phyloP scores from a whole-genome alignment of 1,139 yeast genomes.

The Saccharomyces pastorianus region DNA sequence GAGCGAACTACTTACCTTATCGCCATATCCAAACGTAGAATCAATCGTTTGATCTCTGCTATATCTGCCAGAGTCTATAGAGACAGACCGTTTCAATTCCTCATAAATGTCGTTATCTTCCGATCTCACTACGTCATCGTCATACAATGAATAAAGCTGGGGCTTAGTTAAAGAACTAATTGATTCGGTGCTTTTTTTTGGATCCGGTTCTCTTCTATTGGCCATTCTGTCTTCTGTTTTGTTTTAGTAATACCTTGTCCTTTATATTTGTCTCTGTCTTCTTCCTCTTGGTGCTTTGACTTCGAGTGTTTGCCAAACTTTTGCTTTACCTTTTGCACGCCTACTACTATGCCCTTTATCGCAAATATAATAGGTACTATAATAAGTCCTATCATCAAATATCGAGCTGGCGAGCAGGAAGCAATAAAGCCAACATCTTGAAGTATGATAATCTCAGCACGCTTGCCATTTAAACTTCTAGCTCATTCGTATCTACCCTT shows the following conservation, averaged over 20 bases:
- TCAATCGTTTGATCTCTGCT: not conserved
- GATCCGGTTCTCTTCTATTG: not conserved
- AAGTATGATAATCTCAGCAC: not conserved
- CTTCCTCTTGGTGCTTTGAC: not conserved
- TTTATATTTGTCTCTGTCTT: not conserved
- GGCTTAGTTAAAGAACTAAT: conserved; percentile 26
- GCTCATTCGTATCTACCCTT: not conserved
- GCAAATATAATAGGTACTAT: not conserved
- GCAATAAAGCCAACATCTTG: not conserved
- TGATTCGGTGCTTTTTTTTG: conserved; percentile 19
- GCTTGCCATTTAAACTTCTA: not conserved
- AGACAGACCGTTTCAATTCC: conserved; percentile 17
- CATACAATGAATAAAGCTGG: conserved; percentile 29
- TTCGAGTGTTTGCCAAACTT: not conserved
- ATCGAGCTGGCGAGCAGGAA: not conserved
- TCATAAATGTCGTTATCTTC: conserved; percentile 26
- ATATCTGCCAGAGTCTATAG: not conserved
- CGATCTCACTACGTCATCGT: conserved; percentile 28
- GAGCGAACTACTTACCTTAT: not conserved
- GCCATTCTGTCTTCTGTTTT: not conserved
- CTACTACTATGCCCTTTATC: conserved; percentile 1
- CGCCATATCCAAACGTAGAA: not conserved
- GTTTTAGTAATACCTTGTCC: not conserved
- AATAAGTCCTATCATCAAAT: not conserved
- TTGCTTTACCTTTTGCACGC: not conserved